These are phyloP conservation scores for Colletotrichum sp. DNA, from an alignment of 2,329 filamentous ascomycete genomes.

Conservation along the genomic window DNA sequence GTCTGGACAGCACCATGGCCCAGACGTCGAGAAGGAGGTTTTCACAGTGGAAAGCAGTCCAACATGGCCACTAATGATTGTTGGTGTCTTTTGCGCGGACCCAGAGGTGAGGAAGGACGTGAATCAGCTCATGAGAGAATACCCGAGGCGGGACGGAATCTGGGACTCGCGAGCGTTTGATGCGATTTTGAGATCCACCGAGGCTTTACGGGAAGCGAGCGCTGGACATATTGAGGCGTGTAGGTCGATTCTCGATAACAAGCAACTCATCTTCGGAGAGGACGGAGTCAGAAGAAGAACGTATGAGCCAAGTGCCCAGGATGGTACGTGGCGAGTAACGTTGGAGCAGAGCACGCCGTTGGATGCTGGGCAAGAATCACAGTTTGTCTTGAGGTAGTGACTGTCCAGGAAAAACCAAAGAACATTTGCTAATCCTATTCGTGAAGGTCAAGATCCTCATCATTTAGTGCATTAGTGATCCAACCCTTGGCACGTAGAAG, in stretches of 20 bases:
- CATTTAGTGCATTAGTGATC: not conserved
- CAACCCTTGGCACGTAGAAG: not conserved
- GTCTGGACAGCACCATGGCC: not conserved
- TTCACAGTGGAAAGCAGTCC: conserved; percentile 9
- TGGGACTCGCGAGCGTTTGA: conserved; percentile 45
- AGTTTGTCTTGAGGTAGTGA: not conserved
- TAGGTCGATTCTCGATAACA: not conserved
- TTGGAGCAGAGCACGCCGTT: not conserved
- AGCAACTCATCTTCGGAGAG: not conserved
- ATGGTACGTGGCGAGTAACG: not conserved
- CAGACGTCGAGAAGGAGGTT: not conserved
- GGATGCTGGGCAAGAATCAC: not conserved
- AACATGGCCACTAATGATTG: conserved; percentile 44
- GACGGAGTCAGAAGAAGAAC: not conserved
- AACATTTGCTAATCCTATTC: not conserved
- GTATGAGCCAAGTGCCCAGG: not conserved
- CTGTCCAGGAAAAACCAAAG: not conserved
- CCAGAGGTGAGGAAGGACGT: conserved; percentile 40
- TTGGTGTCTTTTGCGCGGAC: conserved; percentile 44
- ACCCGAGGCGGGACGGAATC: conserved; percentile 48
- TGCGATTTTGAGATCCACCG: conserved; percentile 9
- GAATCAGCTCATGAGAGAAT: conserved; percentile 41
- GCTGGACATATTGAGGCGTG: not conserved
- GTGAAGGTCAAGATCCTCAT: not conserved
- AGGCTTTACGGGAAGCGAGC: not conserved